Base-by-base conservation (phyloP, 345 rosid species). In the Hibiscus syriacus region DNA sequence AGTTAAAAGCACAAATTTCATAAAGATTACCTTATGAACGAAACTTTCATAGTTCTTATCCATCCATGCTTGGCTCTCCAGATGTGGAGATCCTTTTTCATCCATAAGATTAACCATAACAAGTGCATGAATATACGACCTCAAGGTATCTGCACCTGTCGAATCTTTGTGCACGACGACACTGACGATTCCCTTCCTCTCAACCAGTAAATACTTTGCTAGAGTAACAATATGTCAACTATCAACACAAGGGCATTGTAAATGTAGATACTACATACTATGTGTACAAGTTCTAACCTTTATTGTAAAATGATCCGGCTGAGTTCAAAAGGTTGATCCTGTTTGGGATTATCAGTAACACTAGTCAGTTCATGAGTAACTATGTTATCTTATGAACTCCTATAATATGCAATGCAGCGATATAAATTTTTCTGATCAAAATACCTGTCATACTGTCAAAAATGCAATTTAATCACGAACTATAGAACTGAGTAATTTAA, bases 191-290 rank as follows among this genome's bases (percentile, higher is more conserved):
- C 82, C 81, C 64, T 82, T 78, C 70, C 78, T 79, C 77, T 83
- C 86, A 58, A 80, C 76, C 48, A 88, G 69, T 69, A 92, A 76
- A 72, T 92, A 92, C 66, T 82, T 88, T 26, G 80, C 98, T 92
- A 74, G 30, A 60, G 49, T 38, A 11, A 29, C 12, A 75, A 22
- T 12, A 78, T 13, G 49, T 13, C 27, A 29, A 36, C 2, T 1
- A 8, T 38, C 41, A 38, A 38, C 10, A 38, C 8, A 38, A 38
- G 2, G 41, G 13, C 41, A 38, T 38, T 38, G 8, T 38, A 38
- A 38, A 38, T 29, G 38, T 5, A 17, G 12, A 29, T 7, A 49
- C 3, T 49, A 13, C 48, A 43, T 1, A 43, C n/a, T n/a, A 54
- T 6, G 14, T 8, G 38, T 17, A 62, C 53, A 29, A 55, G 55